Evolutionary conservation across 225 moss, liverwort and hornwort genomes (phyloP), one percentile per base, ranked within the genome.

Genomic region (Polytrichum commune): DNA sequence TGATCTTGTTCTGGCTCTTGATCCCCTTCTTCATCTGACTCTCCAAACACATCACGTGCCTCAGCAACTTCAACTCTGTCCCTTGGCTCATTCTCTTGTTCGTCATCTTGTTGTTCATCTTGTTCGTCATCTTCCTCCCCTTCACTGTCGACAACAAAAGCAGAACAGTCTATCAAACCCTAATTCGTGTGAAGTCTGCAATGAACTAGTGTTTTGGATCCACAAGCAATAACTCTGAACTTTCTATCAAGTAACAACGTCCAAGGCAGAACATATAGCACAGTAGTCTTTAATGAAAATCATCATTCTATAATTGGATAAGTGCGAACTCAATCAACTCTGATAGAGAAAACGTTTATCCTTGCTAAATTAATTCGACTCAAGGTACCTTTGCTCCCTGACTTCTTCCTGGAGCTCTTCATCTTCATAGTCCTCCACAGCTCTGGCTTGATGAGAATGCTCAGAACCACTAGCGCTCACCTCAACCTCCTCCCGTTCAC

Each of bases 31-130:
- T 88, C 86, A 79, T 97, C 96, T 24, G 96, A 91, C 54, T 94
- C 96, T 33, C 96, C 96, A 78, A 97, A 97, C 56, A 97, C 93
- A 78, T 93, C 96, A 66, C 90, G 92, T 7, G 90, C 92, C 80
- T 88, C 86, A 30, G 93, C 84, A 69, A 89, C 88, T 72, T 85
- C 85, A 69, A 82, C 71, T 75, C 77, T 78, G 69, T 80, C 82
- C 71, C 77, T 76, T 46, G 76, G 77, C 55, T 80, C 84, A 69
- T 74, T 82, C 67, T 84, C 87, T 71, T 53, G 74, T 32, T 64
- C 74, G 27, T 79, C 85, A 26, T 85, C 78, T 46, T 53, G 74
- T 32, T 64, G 76, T 27, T 79, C 85, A 30, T 85, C 78, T 46
- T 82, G 87, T 72, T 86, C 91, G 20, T 92, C 90, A 69, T 86